Evolutionary conservation across 2,329 filamentous ascomycete genomes (phyloP).

Genomic region (Aspergillus pseudotamarii): DNA sequence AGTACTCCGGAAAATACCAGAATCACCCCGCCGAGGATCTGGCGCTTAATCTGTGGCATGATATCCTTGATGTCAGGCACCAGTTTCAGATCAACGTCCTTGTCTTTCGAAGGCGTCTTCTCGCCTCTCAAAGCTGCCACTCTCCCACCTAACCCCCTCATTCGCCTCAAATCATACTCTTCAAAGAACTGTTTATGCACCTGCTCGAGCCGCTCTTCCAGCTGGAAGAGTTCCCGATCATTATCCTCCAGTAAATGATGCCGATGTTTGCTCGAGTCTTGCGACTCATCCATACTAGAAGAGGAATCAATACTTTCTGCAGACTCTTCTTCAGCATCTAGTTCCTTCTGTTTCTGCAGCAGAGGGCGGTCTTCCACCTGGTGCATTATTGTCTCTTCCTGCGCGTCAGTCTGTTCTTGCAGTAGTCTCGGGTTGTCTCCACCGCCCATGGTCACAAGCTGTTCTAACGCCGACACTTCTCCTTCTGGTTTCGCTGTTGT

Average conservation of each 20-base stretch:
- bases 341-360: conserved; percentile 85
- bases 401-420: conserved; percentile 77
- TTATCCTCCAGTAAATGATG: conserved; percentile 86
- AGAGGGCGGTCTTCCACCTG: conserved; percentile 88
- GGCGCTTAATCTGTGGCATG: conserved; percentile 78
- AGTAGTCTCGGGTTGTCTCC: conserved; percentile 69
- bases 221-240: conserved; percentile 76
- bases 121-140: conserved; percentile 55
- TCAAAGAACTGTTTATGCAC: conserved; percentile 83
- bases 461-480: conserved; percentile 64
- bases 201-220: conserved; percentile 73
- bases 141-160: conserved; percentile 48
- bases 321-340: conserved; percentile 81
- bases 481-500: conserved; percentile 27
- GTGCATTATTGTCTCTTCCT: conserved; percentile 83
- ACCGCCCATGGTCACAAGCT: conserved; percentile 74
- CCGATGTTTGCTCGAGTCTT: conserved; percentile 48
- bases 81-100: conserved; percentile 55
- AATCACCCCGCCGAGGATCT: conserved; percentile 72
- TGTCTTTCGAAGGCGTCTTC: conserved; percentile 44
- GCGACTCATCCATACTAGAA: conserved; percentile 43
- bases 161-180: conserved; percentile 67
- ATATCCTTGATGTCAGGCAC: conserved; percentile 85
- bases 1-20: conserved; percentile 92
- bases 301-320: conserved; percentile 55